Evolutionary conservation across 352 stramenopile species (phyloP), one percentile per base, ranked within the genome.

Genomic region (Plasmopara muralis): DNA sequence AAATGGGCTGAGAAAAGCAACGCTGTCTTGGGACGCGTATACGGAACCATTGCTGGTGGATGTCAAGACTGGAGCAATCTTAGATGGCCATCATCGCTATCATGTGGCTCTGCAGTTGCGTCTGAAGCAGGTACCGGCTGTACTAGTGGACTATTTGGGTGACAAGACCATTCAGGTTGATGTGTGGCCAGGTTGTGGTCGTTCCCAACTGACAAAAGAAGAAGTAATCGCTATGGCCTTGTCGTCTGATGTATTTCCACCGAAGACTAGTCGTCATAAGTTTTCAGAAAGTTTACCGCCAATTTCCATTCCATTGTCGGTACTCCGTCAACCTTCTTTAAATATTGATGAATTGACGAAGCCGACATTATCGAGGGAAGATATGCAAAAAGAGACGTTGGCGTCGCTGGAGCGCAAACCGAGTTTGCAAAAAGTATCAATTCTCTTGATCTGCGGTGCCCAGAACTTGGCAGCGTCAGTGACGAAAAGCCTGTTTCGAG

Each of bases 61-160:
- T 53, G 67, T 82, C 38, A 77, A 78, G 60, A 86, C 73, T 5
- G 83, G 83, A 18, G 75, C 83, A 14, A 91, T 93, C 58, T 68
- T 93, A 16, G 83, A 93, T 42, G 83, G 83, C 20, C 83, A 93
- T 53, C 80, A 93, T 56, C 74, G 83, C 15, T 91, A 89, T 68
- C 87, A 75, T 20, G 83, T 93, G 33, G 83, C 71, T 18, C 53
- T 87, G 20, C 74, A 87, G 47, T 66, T 93, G 29, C 56, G 66
- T 4, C 73, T 91, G 2, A 80, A 84, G 40, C 83, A 90, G 39
- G 48, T 93, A 1, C 83, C 83, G 0, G 79, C 73, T 1, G 81
- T 93, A 43, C 50, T 91, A 28, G 77, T 93, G 9, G 78, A 93
- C 63, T 93, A 93, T 47, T 38, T 93, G 35, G 73, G 68, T 9